These are phyloP conservation scores for Gautieria morchelliformis DNA, from an alignment of 768 basidiomycete species.

Conservation along the genomic window DNA sequence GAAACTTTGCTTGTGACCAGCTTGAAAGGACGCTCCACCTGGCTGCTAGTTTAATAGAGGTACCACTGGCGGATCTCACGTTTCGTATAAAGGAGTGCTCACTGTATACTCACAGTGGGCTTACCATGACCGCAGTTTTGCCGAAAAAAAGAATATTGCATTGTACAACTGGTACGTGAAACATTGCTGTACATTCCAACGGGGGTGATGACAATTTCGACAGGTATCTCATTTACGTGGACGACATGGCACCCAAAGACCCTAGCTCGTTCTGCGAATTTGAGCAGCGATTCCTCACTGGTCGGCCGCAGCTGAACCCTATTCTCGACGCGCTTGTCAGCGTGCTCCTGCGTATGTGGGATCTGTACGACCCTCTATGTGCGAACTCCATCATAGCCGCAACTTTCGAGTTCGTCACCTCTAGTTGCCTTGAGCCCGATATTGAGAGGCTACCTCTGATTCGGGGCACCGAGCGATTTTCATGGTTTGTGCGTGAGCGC, in stretches of 20 bases:
- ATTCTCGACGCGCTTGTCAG: neutral
- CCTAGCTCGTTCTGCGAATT: neutral
- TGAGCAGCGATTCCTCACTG: neutral
- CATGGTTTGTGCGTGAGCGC: neutral
- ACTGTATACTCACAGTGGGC: neutral
- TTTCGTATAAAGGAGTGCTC: neutral
- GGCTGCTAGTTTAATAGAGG: neutral
- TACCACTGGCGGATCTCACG: neutral
- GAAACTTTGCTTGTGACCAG: neutral
- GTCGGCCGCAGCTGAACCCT: neutral
- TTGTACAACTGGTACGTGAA: neutral
- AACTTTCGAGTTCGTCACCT: neutral
- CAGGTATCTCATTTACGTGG: conserved; percentile 1
- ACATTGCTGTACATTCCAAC: too few relatives aligned
- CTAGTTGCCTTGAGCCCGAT: neutral
- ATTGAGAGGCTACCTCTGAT: neutral
- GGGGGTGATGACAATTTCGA: too few relatives aligned
- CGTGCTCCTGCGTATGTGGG: neutral
- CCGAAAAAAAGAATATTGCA: neutral
- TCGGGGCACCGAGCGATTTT: neutral
- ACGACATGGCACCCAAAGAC: neutral
- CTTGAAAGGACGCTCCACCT: neutral
- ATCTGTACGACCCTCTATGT: neutral
- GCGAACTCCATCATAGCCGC: neutral
- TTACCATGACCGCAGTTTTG: neutral